Conservation (phyloP, 2,329 filamentous ascomycete species). For the Fusarium acutatum region DNA sequence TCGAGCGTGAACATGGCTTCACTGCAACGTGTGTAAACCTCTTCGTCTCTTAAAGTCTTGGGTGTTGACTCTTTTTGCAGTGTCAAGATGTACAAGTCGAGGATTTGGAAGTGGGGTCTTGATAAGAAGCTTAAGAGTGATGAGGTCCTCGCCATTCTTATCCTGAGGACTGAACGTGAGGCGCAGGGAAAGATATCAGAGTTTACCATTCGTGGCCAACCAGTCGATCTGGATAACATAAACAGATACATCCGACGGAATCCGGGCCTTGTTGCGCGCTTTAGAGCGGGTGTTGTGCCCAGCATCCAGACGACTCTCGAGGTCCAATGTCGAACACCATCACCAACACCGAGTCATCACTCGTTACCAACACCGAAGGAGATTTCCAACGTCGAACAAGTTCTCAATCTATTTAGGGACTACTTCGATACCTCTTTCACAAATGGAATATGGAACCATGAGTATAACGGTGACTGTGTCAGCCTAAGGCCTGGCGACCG, state of each 20-base stretch:
- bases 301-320: slow-evolving; percentile 44
- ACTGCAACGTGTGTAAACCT: slow-evolving; percentile 49
- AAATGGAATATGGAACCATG: slow-evolving; percentile 41
- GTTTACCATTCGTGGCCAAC: slow-evolving; percentile 50
- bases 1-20: slow-evolving; percentile 50
- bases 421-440: slow-evolving; percentile 45
- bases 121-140: slow-evolving; percentile 54
- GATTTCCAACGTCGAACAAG: slow-evolving; percentile 37
- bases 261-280: slow-evolving; percentile 46
- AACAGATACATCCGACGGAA: slow-evolving; percentile 52
- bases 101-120: slow-evolving; percentile 53
- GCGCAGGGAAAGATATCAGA: slow-evolving; percentile 46
- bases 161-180: slow-evolving; percentile 49
- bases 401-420: slow-evolving; percentile 40
- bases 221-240: slow-evolving; percentile 51
- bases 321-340: slow-evolving; percentile 46
- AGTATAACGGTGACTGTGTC: slow-evolving; percentile 44
- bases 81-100: slow-evolving; percentile 55
- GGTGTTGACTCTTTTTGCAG: slow-evolving; percentile 31
- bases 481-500: slow-evolving; percentile 39
- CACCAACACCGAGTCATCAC: slow-evolving; percentile 30
- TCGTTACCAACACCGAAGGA: slow-evolving; percentile 37
- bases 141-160: slow-evolving; percentile 51
- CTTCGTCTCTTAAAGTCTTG: not conserved
- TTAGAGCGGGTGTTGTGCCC: slow-evolving; percentile 44